Evolutionary conservation across 192 early-diverging fungal species (phyloP).

Genomic region (Coemansia sp.): DNA sequence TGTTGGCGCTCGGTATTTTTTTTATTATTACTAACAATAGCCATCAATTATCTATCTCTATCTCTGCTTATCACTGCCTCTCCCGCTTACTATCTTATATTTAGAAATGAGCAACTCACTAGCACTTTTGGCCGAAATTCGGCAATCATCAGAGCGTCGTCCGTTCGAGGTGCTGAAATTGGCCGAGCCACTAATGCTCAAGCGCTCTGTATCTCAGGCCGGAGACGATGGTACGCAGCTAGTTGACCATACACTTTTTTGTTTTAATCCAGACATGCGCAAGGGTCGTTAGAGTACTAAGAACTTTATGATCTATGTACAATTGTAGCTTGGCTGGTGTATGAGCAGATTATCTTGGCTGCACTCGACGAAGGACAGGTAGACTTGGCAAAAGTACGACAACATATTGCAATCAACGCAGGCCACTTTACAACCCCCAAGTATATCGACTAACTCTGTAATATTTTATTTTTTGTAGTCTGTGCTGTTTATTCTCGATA

Average conservation of each 20-base stretch:
- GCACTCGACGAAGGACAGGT: slow-evolving; percentile 79
- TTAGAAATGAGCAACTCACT: slow-evolving; percentile 36
- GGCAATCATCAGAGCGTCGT: slow-evolving; percentile 53
- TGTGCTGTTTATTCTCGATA: slow-evolving; percentile 64
- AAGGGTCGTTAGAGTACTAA: not conserved
- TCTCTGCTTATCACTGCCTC: not conserved
- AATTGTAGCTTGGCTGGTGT: slow-evolving; percentile 62
- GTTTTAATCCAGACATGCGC: too few relatives aligned
- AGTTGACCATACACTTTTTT: not conserved
- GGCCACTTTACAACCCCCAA: not conserved
- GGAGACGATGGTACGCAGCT: slow-evolving; percentile 25
- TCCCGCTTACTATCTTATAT: not conserved
- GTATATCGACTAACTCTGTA: not conserved
- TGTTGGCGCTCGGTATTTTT: too few relatives aligned
- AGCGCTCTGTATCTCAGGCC: slow-evolving; percentile 13
- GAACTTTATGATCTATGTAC: not conserved
- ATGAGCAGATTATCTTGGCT: slow-evolving; percentile 83
- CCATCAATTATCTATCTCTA: not conserved
- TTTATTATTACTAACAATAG: too few relatives aligned
- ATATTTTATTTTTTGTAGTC: slow-evolving; percentile 17
- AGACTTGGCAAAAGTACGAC: slow-evolving; percentile 57
- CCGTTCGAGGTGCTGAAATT: slow-evolving; percentile 48
- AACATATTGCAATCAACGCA: slow-evolving; percentile 11
- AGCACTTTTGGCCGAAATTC: slow-evolving; percentile 41
- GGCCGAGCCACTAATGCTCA: slow-evolving; percentile 42